A percentile compares a stretch with the other conserved stretches of the same genome.
phyloP scores from a whole-genome alignment of 83 land plant species.

The Thuja plicata region DNA sequence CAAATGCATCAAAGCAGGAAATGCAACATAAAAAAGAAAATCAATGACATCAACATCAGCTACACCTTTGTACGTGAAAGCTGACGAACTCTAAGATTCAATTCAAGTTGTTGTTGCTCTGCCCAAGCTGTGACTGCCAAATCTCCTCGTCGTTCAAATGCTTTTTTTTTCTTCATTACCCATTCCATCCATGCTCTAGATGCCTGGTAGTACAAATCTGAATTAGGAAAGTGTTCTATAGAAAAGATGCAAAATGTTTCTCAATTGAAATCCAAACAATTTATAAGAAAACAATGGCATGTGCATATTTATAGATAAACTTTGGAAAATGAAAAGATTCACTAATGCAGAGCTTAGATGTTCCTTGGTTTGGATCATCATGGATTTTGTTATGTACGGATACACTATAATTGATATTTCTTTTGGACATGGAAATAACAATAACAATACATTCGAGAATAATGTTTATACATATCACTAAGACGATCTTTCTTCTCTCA shows the following conservation, averaged over 20 bases:
- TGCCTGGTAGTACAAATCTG: slow-evolving; percentile 51
- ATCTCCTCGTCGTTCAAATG: slow-evolving; percentile 97
- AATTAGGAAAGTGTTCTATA: not conserved
- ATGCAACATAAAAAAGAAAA: not conserved
- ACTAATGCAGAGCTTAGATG: not conserved
- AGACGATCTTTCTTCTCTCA: not conserved
- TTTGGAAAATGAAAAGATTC: not conserved
- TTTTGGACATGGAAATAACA: not conserved
- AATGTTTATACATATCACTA: not conserved
- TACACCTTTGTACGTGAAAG: slow-evolving; percentile 67
- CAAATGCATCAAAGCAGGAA: slow-evolving; percentile 1
- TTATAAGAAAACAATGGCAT: not conserved
- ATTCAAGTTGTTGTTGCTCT: slow-evolving; percentile 90
- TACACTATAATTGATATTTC: not conserved
- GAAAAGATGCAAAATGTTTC: not conserved
- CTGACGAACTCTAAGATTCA: slow-evolving; percentile 84
- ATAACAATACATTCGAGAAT: not conserved
- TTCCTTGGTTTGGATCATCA: not conserved
- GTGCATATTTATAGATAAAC: not conserved
- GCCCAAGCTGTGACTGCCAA: slow-evolving; percentile 96
- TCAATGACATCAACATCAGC: not conserved
- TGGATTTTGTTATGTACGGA: not conserved
- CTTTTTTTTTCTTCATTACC: slow-evolving; percentile 92
- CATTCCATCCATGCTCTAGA: slow-evolving; percentile 99
- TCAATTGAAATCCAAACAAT: not conserved